A percentile compares a stretch with the other conserved stretches of the same genome.
Conservation (phyloP, 768 basidiomycete species). For the Boletellus sp. region DNA sequence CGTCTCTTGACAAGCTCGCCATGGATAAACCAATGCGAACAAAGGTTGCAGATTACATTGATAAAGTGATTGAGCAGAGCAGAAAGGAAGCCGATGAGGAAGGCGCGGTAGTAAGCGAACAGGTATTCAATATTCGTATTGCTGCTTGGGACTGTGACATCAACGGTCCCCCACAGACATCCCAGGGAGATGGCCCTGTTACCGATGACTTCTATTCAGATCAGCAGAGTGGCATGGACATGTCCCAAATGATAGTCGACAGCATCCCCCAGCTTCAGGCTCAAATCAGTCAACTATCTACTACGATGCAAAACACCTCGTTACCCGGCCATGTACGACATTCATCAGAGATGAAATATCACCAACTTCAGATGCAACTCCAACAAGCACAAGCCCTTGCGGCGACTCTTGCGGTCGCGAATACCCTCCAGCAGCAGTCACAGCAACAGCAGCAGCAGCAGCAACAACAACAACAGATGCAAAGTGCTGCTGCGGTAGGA, state of each 20-base stretch:
- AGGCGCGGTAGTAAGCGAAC: slow-evolving; percentile 32
- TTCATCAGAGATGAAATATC: slow-evolving; percentile 79
- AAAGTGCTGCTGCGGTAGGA: slow-evolving; percentile 31
- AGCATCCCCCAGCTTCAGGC: slow-evolving; percentile 82
- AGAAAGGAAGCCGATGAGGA: slow-evolving; percentile 55
- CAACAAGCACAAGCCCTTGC: slow-evolving; percentile 74
- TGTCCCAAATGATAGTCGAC: slow-evolving; percentile 68
- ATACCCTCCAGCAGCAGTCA: slow-evolving; percentile 51
- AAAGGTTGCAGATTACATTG: slow-evolving; percentile 78
- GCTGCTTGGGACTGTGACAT: neutral
- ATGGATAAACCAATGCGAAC: slow-evolving; percentile 77
- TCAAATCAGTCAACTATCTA: slow-evolving; percentile 74
- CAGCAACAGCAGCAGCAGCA: slow-evolving; percentile 34
- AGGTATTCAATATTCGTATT: slow-evolving; percentile 30
- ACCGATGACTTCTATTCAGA: slow-evolving; percentile 72
- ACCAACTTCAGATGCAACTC: slow-evolving; percentile 75
- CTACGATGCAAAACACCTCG: slow-evolving; percentile 75
- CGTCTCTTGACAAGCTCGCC: slow-evolving; percentile 82
- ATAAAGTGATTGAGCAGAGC: slow-evolving; percentile 75
- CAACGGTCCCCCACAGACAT: slow-evolving; percentile 17
- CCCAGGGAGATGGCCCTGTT: slow-evolving; percentile 25
- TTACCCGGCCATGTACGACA: slow-evolving; percentile 71
- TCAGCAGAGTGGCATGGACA: slow-evolving; percentile 67
- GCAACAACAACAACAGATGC: slow-evolving; percentile 39
- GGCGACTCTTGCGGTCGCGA: slow-evolving; percentile 58